These are phyloP conservation scores for Chondrus crispus DNA, from an alignment of 23 red algal species.

Conservation along the genomic window DNA sequence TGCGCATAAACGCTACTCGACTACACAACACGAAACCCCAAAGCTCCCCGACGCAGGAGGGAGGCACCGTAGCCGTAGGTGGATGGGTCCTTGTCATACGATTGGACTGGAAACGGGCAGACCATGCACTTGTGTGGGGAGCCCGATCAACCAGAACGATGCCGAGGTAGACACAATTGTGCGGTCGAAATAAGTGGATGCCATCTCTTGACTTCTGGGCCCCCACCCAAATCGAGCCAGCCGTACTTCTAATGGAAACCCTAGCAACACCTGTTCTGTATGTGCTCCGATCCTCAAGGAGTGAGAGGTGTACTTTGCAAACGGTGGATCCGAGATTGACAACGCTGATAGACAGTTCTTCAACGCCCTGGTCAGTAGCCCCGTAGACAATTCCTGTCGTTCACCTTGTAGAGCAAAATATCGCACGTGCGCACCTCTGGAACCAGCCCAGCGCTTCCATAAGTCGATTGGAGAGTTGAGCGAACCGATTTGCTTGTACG, in stretches of 20 bases:
- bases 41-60: not conserved
- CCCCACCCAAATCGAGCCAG: not conserved
- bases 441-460: not conserved
- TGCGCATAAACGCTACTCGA: not conserved
- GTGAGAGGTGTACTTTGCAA: not conserved
- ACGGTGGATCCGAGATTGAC: not conserved
- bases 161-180: not conserved
- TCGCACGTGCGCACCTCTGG: not conserved
- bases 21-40: not conserved
- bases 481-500: not conserved
- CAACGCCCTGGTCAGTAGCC: not conserved
- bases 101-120: not conserved
- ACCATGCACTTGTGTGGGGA: not conserved
- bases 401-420: not conserved
- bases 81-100: not conserved
- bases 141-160: not conserved
- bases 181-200: not conserved
- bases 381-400: not conserved
- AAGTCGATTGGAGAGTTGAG: not conserved
- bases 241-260: not conserved
- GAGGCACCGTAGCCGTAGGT: not conserved
- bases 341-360: not conserved
- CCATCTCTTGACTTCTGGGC: not conserved
- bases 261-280: not conserved
- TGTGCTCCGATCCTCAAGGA: not conserved